Evolutionary conservation across 768 basidiomycete genomes (phyloP).

Genomic region (Suillus americanus): DNA sequence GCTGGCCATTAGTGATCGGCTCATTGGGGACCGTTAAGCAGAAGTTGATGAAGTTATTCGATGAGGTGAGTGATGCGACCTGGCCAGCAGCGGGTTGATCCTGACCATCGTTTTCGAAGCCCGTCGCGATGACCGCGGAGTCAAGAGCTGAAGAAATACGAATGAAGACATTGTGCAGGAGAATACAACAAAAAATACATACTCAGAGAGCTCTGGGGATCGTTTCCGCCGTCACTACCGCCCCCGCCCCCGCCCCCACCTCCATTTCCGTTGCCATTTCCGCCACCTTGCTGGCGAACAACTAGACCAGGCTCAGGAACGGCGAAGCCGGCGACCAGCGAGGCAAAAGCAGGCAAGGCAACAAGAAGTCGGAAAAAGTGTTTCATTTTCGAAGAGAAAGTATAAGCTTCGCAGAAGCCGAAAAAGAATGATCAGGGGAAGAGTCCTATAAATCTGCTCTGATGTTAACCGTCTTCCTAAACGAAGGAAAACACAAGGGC

Average conservation of each 20-base stretch:
- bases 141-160: conserved; percentile 43
- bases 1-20: conserved; percentile 56
- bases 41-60: conserved; percentile 64
- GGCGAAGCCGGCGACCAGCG: conserved; percentile 32
- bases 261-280: conserved; percentile 18
- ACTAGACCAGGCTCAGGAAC: conserved; percentile 20
- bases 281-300: conserved; percentile 20
- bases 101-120: conserved; percentile 52
- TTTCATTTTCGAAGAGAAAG: conserved; percentile 46
- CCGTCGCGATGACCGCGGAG: conserved; percentile 46
- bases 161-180: conserved; percentile 5
- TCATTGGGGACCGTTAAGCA: conserved; percentile 44
- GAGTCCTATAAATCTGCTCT: conserved; percentile 18
- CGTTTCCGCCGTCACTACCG: conserved; percentile 14
- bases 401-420: conserved; percentile 48
- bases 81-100: conserved; percentile 44
- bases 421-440: conserved; percentile 35
- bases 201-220: conserved; percentile 44
- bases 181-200: conserved; percentile 11
- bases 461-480: background rate
- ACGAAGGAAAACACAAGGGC: background rate
- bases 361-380: conserved; percentile 42
- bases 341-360: conserved; percentile 37
- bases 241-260: conserved; percentile 6
- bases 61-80: conserved; percentile 50